Evolutionary conservation across 345 rosid genomes (phyloP).

Genomic region (Kandelia obovata): DNA sequence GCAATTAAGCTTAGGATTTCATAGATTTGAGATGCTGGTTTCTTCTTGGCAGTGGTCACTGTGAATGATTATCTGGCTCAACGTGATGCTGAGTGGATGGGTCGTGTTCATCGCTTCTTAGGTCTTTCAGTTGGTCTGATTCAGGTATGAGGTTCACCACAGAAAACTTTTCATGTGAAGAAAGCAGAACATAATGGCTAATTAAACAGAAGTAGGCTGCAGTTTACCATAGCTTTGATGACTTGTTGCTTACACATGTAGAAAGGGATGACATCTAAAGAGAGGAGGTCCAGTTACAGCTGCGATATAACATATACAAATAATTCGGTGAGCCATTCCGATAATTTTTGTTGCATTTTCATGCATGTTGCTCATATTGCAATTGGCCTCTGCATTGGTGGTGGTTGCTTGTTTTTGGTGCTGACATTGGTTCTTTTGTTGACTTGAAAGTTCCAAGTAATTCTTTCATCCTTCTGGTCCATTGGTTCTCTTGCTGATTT

Average conservation of each 20-base stretch:
- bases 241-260: slow-evolving; percentile 29
- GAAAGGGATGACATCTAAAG: slow-evolving; percentile 79
- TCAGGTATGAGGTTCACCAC: slow-evolving; percentile 47
- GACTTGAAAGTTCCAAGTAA: slow-evolving; percentile 3
- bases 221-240: slow-evolving; percentile 11
- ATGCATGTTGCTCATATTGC: background rate
- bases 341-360: slow-evolving; percentile 15
- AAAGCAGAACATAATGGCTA: background rate
- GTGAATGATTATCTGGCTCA: slow-evolving; percentile 95
- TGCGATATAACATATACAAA: slow-evolving; percentile 95
- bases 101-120: slow-evolving; percentile 85
- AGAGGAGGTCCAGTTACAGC: slow-evolving; percentile 73
- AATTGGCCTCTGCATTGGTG: slow-evolving; percentile 3
- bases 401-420: slow-evolving; percentile 2
- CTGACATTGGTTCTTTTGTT: slow-evolving; percentile 3
- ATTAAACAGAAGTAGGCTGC: background rate
- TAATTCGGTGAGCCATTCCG: slow-evolving; percentile 61
- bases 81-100: slow-evolving; percentile 99
- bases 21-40: slow-evolving; percentile 7
- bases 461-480: slow-evolving; percentile 4
- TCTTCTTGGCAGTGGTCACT: slow-evolving; percentile 71
- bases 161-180: background rate
- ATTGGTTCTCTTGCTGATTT: slow-evolving; percentile 13
- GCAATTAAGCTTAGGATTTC: background rate
- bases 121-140: slow-evolving; percentile 97